Conservation (phyloP, 169 alveolate genomes). For the Cryptosporidium tyzzeri region DNA sequence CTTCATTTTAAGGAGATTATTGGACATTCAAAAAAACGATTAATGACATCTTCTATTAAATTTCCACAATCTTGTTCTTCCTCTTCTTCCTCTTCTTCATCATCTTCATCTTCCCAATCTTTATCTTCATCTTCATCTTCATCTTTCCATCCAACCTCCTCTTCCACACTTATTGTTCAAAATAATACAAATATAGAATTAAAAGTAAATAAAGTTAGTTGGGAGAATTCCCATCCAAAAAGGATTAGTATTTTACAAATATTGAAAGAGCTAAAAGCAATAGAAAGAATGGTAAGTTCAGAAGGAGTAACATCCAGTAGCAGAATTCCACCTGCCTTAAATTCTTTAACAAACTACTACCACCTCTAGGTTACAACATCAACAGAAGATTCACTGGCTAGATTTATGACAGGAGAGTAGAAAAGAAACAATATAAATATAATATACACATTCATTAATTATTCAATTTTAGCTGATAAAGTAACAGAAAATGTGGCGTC, state of each 20-base stretch:
- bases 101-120: background rate
- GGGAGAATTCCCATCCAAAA: background rate
- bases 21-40: background rate
- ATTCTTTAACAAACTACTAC: background rate
- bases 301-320: background rate
- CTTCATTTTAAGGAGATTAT: background rate
- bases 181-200: background rate
- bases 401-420: conserved; percentile 66
- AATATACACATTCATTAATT: background rate
- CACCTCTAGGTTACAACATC: conserved; percentile 16
- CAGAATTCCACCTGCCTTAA: background rate
- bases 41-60: background rate
- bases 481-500: conserved; percentile 58
- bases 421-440: background rate
- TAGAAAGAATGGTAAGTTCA: conserved; percentile 54
- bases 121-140: background rate
- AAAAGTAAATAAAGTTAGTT: background rate
- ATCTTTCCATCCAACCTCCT: background rate
- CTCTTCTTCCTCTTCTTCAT: background rate
- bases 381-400: conserved; percentile 43
- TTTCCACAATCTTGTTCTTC: background rate
- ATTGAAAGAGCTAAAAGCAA: background rate
- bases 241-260: conserved; percentile 10
- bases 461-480: background rate
- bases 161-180: background rate